Evolutionary conservation across 2,329 filamentous ascomycete genomes (phyloP).

Genomic region (Fusarium longipes): DNA sequence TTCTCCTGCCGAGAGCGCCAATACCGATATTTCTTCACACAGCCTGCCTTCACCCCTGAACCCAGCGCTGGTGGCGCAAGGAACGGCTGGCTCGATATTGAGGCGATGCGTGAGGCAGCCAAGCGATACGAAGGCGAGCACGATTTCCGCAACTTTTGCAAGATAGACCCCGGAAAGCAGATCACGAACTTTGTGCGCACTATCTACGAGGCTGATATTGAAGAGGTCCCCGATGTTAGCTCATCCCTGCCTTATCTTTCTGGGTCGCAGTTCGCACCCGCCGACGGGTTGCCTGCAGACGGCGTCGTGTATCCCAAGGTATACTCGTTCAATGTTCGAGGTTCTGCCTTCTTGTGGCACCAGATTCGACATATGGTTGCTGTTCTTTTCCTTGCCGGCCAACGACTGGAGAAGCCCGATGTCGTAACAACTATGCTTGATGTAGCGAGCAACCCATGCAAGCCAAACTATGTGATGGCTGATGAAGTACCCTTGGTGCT

Average conservation of each 20-base stretch:
- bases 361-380: constrained; percentile 96
- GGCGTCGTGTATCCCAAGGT: constrained; percentile 67
- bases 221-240: constrained; percentile 69
- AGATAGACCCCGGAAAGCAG: constrained; percentile 89
- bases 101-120: constrained; percentile 85
- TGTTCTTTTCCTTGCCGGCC: constrained; percentile 90
- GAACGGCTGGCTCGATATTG: constrained; percentile 87
- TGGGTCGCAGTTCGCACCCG: constrained; percentile 51
- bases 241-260: constrained; percentile 68
- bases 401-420: constrained; percentile 81
- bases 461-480: constrained; percentile 90
- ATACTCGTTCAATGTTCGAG: constrained; percentile 89
- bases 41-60: constrained; percentile 83
- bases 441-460: constrained; percentile 73
- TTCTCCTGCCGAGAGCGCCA: constrained; percentile 92
- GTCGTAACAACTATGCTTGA: constrained; percentile 82
- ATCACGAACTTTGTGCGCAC: constrained; percentile 83
- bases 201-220: constrained; percentile 84
- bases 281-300: constrained; percentile 9
- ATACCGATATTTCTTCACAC: constrained; percentile 98
- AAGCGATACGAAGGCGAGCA: constrained; percentile 83
- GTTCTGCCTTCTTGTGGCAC: constrained; percentile 96
- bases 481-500: constrained; percentile 89
- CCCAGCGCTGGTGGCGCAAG: constrained; percentile 53
- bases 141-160: constrained; percentile 98